phyloP scores from a whole-genome alignment of 163 green algal genomes.

The Scenedesmus sp. region DNA sequence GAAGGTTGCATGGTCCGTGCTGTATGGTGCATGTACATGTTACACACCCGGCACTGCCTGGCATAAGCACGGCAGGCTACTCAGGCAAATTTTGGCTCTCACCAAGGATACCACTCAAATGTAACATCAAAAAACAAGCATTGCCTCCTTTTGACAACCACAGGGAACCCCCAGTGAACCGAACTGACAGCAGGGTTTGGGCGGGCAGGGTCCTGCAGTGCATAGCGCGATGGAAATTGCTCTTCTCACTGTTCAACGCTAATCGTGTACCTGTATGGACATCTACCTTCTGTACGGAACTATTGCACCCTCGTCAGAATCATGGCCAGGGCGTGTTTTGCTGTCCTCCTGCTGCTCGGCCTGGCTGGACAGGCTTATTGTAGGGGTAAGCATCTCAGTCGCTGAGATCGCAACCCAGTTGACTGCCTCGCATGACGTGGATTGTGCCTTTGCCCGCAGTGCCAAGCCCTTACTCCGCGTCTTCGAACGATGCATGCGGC shows the following conservation, averaged over 20 bases:
- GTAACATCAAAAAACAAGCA: neutral
- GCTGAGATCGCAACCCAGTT: neutral
- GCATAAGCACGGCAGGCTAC: no score
- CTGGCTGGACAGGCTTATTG: neutral
- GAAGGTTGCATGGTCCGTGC: no score
- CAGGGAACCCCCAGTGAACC: neutral
- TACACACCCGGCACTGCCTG: no score
- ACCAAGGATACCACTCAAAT: no score
- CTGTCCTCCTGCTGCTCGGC: neutral
- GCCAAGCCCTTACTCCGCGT: neutral
- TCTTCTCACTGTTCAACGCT: no score
- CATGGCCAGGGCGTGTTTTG: neutral
- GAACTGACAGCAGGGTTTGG: neutral
- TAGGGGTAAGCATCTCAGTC: neutral
- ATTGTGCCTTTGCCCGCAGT: neutral
- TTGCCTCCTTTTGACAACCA: neutral
- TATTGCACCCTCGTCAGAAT: neutral
- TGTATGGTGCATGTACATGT: no score
- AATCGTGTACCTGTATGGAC: no score
- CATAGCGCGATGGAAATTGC: neutral
- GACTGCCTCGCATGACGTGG: neutral
- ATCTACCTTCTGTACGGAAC: neutral
- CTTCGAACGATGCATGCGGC: conserved; percentile 42
- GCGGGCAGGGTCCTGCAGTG: neutral
- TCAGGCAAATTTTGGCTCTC: no score